These are phyloP conservation scores for Scutellaria barbata DNA, from an alignment of 257 asterid genomes.

Conservation along the genomic window DNA sequence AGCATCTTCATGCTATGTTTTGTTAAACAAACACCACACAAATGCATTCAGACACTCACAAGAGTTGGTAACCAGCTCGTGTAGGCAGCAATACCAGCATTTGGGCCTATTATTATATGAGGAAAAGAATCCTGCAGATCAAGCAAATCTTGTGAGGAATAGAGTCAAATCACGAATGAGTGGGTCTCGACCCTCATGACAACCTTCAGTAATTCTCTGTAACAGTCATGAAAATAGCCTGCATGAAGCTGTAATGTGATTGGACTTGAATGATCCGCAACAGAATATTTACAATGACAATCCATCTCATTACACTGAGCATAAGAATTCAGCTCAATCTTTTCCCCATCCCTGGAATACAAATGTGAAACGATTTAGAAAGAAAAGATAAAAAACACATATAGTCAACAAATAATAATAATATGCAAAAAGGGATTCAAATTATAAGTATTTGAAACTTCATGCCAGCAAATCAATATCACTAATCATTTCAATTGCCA, in stretches of 20 bases:
- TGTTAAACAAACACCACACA: not conserved
- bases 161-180: not conserved
- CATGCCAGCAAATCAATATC: not conserved
- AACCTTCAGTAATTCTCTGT: constrained; percentile 64
- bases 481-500: not conserved
- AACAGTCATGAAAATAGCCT: constrained; percentile 82
- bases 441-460: not conserved
- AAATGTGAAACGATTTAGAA: constrained; percentile 24
- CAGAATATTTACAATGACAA: constrained; percentile 65
- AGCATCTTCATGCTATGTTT: not conserved
- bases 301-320: constrained; percentile 60
- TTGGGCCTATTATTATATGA: constrained; percentile 71
- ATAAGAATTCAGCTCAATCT: constrained; percentile 52
- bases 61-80: constrained; percentile 88
- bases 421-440: not conserved
- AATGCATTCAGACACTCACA: constrained; percentile 51
- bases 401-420: constrained; percentile 4
- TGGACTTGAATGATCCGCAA: constrained; percentile 41
- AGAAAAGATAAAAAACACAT: too few relatives aligned
- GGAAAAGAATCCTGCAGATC: constrained; percentile 64
- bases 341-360: constrained; percentile 71
- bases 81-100: constrained; percentile 97
- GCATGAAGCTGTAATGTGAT: constrained; percentile 66
- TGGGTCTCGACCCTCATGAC: constrained; percentile 10
- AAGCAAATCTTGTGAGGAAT: constrained; percentile 27